These are phyloP conservation scores for Adansonia gregorii DNA, from an alignment of 441 rosid genomes.

Conservation along the genomic window DNA sequence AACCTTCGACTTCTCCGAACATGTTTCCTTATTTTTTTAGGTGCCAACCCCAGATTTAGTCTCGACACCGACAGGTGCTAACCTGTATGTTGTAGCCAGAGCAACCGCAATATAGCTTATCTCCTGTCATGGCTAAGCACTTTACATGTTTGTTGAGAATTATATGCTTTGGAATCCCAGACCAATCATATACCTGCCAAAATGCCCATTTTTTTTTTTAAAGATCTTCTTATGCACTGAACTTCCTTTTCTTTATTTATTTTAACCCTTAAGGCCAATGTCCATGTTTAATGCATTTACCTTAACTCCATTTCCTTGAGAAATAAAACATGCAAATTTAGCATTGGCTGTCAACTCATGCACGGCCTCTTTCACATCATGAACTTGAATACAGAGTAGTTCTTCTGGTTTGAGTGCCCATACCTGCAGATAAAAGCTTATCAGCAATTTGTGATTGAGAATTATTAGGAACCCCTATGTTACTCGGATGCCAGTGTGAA, in stretches of 20 bases:
- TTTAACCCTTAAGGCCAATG: neutral
- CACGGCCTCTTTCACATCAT: conserved; percentile 63
- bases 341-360: conserved; percentile 51
- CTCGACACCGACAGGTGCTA: neutral
- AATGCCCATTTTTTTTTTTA: neutral
- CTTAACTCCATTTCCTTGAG: conserved; percentile 66
- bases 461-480: neutral
- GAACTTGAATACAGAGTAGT: conserved; percentile 67
- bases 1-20: too few species aligned
- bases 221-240: neutral
- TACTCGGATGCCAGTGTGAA: neutral
- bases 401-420: conserved; percentile 62
- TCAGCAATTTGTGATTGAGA: neutral
- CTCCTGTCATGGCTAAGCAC: conserved; percentile 55
- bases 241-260: neutral
- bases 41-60: too few species aligned
- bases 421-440: conserved; percentile 39
- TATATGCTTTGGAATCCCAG: conserved; percentile 57
- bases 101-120: conserved; percentile 60
- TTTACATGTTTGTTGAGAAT: conserved; percentile 51
- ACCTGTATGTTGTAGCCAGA: conserved; percentile 68
- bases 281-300: conserved; percentile 34
- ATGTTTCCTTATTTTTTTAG: too few species aligned
- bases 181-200: conserved; percentile 63
- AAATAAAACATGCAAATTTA: conserved; percentile 53